A percentile compares a stretch with the other conserved stretches of the same genome.
phyloP scores from a whole-genome alignment of 768 basidiomycete species.

The Lactifluus echinatus region DNA sequence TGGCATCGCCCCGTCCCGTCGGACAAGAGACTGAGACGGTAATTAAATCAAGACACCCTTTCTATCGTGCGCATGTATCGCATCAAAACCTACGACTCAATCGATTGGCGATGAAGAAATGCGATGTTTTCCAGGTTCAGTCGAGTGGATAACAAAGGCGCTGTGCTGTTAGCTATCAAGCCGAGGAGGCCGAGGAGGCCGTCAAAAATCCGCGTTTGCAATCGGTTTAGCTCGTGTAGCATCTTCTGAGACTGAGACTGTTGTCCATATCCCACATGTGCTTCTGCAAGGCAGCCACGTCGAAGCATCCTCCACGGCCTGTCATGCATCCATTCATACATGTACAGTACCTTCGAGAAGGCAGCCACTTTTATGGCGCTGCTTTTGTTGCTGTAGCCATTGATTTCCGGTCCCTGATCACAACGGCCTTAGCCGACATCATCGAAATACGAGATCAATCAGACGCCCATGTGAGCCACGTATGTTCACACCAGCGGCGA shows the following conservation, averaged over 20 bases:
- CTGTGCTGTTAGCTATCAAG: no score
- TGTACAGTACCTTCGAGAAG: background rate
- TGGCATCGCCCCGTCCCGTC: no score
- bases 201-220: background rate
- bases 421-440: slow-evolving; percentile 6
- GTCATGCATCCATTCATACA: background rate
- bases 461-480: slow-evolving; percentile 12
- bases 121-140: no score
- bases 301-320: background rate
- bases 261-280: background rate
- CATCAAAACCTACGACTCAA: no score
- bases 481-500: slow-evolving; percentile 9
- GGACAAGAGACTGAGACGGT: no score
- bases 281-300: background rate
- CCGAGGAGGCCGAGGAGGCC: background rate
- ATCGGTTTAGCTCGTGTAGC: background rate
- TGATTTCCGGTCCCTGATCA: slow-evolving; percentile 15
- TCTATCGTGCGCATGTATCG: no score
- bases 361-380: background rate
- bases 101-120: no score
- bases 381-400: background rate
- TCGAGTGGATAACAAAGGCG: no score
- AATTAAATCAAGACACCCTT: no score
- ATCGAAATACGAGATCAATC: slow-evolving; percentile 6
- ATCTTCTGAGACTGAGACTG: no score